phyloP scores from a whole-genome alignment of 768 basidiomycete genomes.

The Strobilomyces confusus region DNA sequence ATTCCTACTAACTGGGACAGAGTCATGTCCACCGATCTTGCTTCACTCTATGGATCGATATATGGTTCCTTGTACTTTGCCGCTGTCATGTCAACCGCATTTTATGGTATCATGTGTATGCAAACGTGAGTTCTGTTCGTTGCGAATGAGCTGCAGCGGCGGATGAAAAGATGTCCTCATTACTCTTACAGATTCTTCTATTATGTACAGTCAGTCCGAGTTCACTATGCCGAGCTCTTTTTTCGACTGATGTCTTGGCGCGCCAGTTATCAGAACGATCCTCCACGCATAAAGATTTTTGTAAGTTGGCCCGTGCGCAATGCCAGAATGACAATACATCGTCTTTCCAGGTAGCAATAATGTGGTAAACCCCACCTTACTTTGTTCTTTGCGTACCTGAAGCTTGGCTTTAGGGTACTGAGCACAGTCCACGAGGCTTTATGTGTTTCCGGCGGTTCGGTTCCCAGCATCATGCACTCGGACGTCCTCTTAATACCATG shows the following conservation, averaged over 20 bases:
- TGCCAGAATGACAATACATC: not conserved
- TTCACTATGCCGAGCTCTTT: too few species aligned
- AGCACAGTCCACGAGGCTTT: not conserved
- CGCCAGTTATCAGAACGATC: not conserved
- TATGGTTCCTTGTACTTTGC: not conserved
- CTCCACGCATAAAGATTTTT: not conserved
- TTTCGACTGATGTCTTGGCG: not conserved
- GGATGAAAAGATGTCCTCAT: not conserved
- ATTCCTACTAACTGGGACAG: not conserved
- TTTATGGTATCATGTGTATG: slow-evolving; percentile 6
- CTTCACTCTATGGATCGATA: not conserved
- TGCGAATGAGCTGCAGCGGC: not conserved
- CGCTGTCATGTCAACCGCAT: not conserved
- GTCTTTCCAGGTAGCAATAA: not conserved
- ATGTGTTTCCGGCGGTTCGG: not conserved
- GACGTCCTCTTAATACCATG: not conserved
- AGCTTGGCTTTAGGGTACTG: not conserved
- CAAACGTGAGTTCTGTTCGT: slow-evolving; percentile 4
- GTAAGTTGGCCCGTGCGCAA: not conserved
- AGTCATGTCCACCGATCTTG: not conserved
- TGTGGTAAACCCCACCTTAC: not conserved
- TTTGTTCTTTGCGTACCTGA: not conserved
- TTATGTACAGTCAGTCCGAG: not conserved
- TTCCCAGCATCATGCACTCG: not conserved
- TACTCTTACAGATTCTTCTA: not conserved